Evolutionary conservation across 306 rosid genomes (phyloP), one percentile per base, ranked within the genome.

Genomic region (Argentina anserina): DNA sequence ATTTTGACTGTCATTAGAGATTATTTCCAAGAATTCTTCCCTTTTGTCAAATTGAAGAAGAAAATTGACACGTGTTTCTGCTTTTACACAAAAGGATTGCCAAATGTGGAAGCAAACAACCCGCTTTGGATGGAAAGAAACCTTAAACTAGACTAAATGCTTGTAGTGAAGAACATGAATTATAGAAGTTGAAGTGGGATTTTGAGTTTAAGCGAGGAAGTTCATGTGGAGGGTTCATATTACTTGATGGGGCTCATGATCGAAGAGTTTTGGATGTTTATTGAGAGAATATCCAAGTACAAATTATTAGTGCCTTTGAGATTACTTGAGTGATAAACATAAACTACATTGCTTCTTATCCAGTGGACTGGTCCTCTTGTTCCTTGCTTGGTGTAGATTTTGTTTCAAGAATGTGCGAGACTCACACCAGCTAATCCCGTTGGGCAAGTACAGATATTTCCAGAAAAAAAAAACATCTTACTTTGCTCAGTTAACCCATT

Each of bases 281-380:
- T 41, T 41, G 61, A 63, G 70, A 72, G 81, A 75, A 85, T 80
- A 85, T 80, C 67, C 75, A 33, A 41, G 29, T 26, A 73, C 63
- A 81, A 36, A 58, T 9, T 21, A 25, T 29, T 37, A 36, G 59
- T 65, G 15, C 14, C 59, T 23, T 6, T n/a, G 25, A 14, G 34
- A 5, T 52, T 41, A 9, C n/a, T 21, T 31, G 15, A 5, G n/a
- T 52, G 40, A 42, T n/a, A n/a, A n/a, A n/a, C n/a, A 64, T 64
- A 71, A 65, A 39, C 63, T 6, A 17, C 7, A 11, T 34, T 3
- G 41, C 61, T 62, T 20, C 58, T 17, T 61, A 49, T 28, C 15
- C 74, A 68, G 74, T 80, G 26, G 68, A 34, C 77, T 69, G 26
- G 65, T 45, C 77, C 47, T 64, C 65, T 72, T 78, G 70, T 37